Base-by-base conservation (phyloP, 1,284 basidiomycete genomes). In the Apiotrichum porosum region DNA sequence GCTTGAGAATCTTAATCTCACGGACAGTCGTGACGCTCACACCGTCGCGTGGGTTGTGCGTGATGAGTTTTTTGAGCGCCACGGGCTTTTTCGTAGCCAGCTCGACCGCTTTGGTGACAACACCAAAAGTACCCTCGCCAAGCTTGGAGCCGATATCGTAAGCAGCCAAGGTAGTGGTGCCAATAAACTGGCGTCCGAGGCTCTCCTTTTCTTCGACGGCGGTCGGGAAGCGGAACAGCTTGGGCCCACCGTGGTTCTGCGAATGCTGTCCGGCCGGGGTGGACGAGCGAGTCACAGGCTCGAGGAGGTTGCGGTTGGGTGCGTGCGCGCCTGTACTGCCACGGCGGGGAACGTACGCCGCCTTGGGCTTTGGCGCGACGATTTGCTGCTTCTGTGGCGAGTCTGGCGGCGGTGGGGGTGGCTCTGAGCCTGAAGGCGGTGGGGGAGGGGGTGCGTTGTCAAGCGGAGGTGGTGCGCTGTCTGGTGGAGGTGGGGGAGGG, bases 1-100 rank as follows among this genome's bases (percentile, higher is more conserved):
- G 82, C 69, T 97, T 98, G 45, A 99, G 77, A 48, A 97, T 89
- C 71, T 94, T 94, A 76, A 98, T 97, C 75, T 99, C 95, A n/a
- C 95, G 84, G 14, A 97, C 77, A 6, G 95, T 93, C 2, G 95
- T 98, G 30, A 97, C 88, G 2, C 92, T 91, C 5, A 77, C 67
- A 6, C 92, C 94, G 65, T 91, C 91, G 72, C 93, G 88, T 58
- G 92, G 91, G 71, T 97, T 92, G 80, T 97, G 91, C 40, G 94
- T 78, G 54, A 98, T 93, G 37, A 72, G 56, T 59, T 69, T 69
- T 69, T 99, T 99, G 39, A 98, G 75, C 2, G 94, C 94, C 8
- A 98, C 91, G 0, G 79, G 73, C 8, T 73, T 77, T 1, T 82
- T 80, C 0, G 82, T 85, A 4, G 56, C 61, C 13, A 78, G 79